phyloP scores from a whole-genome alignment of 2,329 filamentous ascomycete genomes.

The Cytospora chrysosperma region DNA sequence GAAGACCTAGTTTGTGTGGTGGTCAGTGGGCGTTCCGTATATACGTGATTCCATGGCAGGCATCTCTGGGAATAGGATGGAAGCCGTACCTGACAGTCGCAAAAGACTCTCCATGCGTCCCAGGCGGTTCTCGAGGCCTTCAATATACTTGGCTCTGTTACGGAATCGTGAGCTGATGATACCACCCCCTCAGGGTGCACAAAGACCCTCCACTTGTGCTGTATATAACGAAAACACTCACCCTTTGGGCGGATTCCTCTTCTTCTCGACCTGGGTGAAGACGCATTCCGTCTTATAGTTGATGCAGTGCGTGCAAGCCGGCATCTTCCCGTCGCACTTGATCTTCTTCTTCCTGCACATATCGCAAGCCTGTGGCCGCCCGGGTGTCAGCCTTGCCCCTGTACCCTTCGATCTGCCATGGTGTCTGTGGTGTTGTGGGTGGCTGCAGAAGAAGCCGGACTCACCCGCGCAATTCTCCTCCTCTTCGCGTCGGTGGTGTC shows the following conservation, averaged over 20 bases:
- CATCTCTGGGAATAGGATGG: background rate
- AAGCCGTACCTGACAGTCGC: conserved; percentile 67
- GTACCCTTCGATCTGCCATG: conserved; percentile 23
- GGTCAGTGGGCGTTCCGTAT: conserved; percentile 26
- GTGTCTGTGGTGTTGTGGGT: background rate
- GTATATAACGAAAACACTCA: conserved; percentile 42
- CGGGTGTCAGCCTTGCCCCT: conserved; percentile 10
- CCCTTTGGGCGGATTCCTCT: conserved; percentile 95
- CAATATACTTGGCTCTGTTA: conserved; percentile 89
- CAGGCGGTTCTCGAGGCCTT: conserved; percentile 89
- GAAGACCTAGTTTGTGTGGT: conserved; percentile 56
- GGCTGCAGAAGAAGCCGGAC: conserved; percentile 30
- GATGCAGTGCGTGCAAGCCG: conserved; percentile 90
- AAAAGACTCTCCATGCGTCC: conserved; percentile 94
- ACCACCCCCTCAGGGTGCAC: background rate
- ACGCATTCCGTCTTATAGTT: conserved; percentile 98
- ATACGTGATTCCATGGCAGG: conserved; percentile 29
- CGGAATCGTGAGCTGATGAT: conserved; percentile 8
- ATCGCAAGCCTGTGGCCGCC: conserved; percentile 71
- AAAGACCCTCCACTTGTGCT: background rate
- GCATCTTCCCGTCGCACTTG: conserved; percentile 96
- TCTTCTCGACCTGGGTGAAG: conserved; percentile 98
- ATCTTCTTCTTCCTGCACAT: conserved; percentile 98
- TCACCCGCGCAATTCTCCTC: conserved; percentile 81
- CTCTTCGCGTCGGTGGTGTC: conserved; percentile 82